A percentile compares a stretch with the other conserved stretches of the same genome.
Conservation (phyloP, 192 early-diverging fungal genomes). For the Umbelopsis sp. region DNA sequence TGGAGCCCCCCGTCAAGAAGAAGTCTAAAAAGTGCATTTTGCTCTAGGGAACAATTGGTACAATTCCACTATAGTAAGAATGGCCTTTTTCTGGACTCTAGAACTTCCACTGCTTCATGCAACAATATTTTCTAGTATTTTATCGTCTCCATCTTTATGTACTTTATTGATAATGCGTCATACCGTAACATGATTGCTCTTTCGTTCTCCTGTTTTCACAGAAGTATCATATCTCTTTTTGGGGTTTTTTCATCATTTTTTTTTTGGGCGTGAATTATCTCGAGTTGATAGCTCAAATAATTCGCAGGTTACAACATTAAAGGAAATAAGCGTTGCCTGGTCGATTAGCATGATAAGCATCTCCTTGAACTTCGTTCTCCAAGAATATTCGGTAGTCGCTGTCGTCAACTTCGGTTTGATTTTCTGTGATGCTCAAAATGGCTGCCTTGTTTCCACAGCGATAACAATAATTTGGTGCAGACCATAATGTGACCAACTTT, state of each 20-base stretch:
- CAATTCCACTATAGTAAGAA: background rate
- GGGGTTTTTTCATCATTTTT: background rate
- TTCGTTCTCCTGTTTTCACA: constrained; percentile 17
- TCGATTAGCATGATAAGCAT: constrained; percentile 23
- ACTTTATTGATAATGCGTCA: constrained; percentile 21
- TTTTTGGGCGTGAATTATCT: background rate
- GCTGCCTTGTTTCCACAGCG: constrained; percentile 84
- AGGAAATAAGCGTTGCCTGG: constrained; percentile 40
- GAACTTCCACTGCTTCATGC: constrained; percentile 17
- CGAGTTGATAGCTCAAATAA: too few species aligned
- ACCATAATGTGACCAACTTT: constrained; percentile 82
- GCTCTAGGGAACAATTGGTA: constrained; percentile 51
- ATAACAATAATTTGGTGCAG: constrained; percentile 84
- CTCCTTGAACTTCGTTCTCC: constrained; percentile 40
- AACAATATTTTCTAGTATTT: constrained; percentile 18
- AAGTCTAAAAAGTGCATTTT: constrained; percentile 81
- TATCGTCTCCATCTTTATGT: constrained; percentile 19
- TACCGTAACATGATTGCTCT: constrained; percentile 24
- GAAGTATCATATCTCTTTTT: background rate
- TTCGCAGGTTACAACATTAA: constrained; percentile 11
- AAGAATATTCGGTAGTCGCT: constrained; percentile 37
- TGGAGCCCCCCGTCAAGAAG: constrained; percentile 84
- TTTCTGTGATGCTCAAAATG: constrained; percentile 71
- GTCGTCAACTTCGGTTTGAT: constrained; percentile 26
- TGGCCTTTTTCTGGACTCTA: constrained; percentile 4